phyloP scores from a whole-genome alignment of 768 basidiomycete genomes.

The Suillus ampliporus region DNA sequence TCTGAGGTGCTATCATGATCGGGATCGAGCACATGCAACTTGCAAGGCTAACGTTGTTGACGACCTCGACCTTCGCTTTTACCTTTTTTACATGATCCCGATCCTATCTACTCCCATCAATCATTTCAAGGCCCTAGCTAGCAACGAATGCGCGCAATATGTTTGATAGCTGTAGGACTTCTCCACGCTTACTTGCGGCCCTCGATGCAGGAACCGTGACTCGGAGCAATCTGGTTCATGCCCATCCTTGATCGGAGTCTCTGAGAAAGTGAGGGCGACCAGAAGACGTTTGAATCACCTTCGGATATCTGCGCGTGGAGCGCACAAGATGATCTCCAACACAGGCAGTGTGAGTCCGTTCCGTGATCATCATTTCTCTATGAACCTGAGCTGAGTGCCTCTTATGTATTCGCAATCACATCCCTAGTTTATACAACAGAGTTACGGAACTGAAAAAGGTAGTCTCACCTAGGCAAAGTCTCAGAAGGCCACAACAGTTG shows the following conservation, averaged over 20 bases:
- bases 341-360: neutral
- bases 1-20: too few relatives aligned
- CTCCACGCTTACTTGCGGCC: neutral
- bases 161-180: neutral
- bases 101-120: neutral
- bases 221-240: neutral
- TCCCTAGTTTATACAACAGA: too few relatives aligned
- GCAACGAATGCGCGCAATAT: neutral
- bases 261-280: neutral
- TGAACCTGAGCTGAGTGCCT: neutral
- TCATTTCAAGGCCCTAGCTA: neutral
- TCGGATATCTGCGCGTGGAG: neutral
- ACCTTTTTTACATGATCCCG: neutral
- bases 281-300: neutral
- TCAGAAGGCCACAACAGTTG: too few relatives aligned
- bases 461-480: neutral
- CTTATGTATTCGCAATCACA: neutral
- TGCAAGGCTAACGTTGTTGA: too few relatives aligned
- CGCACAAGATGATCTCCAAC: neutral
- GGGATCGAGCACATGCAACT: too few relatives aligned
- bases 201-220: neutral
- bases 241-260: neutral
- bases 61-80: neutral
- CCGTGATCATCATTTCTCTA: neutral
- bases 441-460: neutral